These are phyloP conservation scores for Fragaria iinumae DNA, from an alignment of 306 rosid genomes.

Conservation along the genomic window DNA sequence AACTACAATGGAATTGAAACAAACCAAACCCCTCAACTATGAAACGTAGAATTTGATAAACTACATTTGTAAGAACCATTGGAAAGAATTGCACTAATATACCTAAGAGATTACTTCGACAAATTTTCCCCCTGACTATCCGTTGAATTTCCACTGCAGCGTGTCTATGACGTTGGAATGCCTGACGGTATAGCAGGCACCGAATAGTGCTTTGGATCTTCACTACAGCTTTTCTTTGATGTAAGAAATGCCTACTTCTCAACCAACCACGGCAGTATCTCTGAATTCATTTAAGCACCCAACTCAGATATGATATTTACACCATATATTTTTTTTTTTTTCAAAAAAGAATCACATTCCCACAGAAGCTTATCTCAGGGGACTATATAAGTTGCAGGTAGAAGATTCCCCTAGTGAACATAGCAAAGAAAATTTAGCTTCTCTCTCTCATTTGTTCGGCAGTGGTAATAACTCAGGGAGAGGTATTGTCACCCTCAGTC, in stretches of 20 bases:
- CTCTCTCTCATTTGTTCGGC: not conserved
- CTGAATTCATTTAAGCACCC: slow-evolving; percentile 39
- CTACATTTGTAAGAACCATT: not conserved
- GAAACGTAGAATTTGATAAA: slow-evolving; percentile 14
- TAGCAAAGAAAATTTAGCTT: not conserved
- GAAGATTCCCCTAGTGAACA: not conserved
- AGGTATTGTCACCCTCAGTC: not conserved
- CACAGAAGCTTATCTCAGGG: not conserved
- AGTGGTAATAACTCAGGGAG: not conserved
- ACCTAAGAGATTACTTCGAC: slow-evolving; percentile 70
- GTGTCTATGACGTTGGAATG: slow-evolving; percentile 39
- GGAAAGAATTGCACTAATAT: not conserved
- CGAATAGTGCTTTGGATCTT: slow-evolving; percentile 59
- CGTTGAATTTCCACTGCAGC: slow-evolving; percentile 68
- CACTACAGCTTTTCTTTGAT: slow-evolving; percentile 51
- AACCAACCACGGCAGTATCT: slow-evolving; percentile 70
- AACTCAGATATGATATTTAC: slow-evolving; percentile 6
- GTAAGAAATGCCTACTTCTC: slow-evolving; percentile 43
- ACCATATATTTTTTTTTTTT: not conserved
- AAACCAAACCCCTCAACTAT: not conserved
- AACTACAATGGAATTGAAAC: slow-evolving; percentile 9
- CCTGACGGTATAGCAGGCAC: slow-evolving; percentile 42
- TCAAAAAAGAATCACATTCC: not conserved
- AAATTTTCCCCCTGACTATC: slow-evolving; percentile 60
- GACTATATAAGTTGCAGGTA: slow-evolving; percentile 13